These are phyloP conservation scores for button mushroom (Agaricus bisporus) DNA, from an alignment of 768 basidiomycete species.

Conservation along the genomic window DNA sequence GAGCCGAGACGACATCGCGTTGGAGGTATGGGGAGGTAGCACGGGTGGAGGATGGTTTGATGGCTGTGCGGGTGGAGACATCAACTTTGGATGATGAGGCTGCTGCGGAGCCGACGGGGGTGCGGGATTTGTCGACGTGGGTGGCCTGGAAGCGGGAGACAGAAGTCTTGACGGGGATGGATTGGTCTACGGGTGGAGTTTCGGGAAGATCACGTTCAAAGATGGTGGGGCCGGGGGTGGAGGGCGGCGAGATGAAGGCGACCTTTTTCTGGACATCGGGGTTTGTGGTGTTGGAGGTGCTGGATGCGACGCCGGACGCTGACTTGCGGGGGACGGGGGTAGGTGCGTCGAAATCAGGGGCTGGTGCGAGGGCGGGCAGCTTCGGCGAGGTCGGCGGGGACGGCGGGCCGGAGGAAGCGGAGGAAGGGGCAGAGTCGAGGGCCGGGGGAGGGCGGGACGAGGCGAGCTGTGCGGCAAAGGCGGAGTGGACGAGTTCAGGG, in stretches of 20 bases:
- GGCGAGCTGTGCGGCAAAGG: constrained; percentile 27
- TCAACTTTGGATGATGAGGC: constrained; percentile 64
- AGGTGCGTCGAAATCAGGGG: constrained; percentile 22
- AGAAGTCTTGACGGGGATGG: constrained; percentile 51
- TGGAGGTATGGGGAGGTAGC: constrained; percentile 55
- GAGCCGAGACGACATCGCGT: constrained; percentile 48
- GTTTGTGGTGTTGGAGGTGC: constrained; percentile 18
- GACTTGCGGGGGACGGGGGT: constrained; percentile 30
- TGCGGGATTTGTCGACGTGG: constrained; percentile 66
- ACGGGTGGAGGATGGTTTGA: constrained; percentile 55
- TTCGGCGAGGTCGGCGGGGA: constrained; percentile 2
- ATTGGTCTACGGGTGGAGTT: constrained; percentile 24
- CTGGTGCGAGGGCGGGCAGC: constrained; percentile 6
- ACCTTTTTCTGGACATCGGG: constrained; percentile 76
- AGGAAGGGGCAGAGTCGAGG: constrained; percentile 18
- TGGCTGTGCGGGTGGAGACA: constrained; percentile 28
- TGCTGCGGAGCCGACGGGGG: constrained; percentile 50
- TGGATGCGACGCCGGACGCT: constrained; percentile 14
- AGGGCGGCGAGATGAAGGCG: constrained; percentile 79
- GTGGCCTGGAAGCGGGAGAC: constrained; percentile 73
- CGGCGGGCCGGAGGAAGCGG: constrained; percentile 25
- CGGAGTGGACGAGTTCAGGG: constrained; percentile 51
- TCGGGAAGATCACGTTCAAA: constrained; percentile 50
- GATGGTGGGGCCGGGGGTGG: constrained; percentile 60
- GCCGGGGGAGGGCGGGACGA: constrained; percentile 22